Evolutionary conservation across 2,329 filamentous ascomycete species (phyloP).

Genomic region (Pseudogymnoascus sp.): DNA sequence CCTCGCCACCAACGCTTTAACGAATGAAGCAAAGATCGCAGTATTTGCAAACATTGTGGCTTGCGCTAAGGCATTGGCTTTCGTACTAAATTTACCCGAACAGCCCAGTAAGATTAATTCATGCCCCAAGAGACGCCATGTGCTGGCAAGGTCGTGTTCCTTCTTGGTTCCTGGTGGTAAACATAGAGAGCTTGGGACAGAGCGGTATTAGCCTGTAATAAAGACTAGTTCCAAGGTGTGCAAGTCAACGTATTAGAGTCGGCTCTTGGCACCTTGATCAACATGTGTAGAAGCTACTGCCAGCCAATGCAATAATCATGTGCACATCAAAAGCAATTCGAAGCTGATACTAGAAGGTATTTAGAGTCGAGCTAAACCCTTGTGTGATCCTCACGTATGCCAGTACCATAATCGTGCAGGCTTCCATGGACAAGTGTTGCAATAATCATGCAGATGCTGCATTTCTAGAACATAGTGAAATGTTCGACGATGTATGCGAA

Average conservation of each 20-base stretch:
- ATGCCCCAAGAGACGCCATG: neutral
- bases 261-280: neutral
- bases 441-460: neutral
- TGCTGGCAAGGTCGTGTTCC: neutral
- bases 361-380: neutral
- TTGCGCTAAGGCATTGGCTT: neutral
- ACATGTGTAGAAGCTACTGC: neutral
- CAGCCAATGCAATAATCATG: conserved; percentile 1
- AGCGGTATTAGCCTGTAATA: neutral
- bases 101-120: neutral
- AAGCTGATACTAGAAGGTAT: neutral
- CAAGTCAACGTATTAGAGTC: neutral
- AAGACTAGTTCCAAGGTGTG: neutral
- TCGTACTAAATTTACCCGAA: neutral
- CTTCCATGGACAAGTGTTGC: neutral
- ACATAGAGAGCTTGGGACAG: neutral
- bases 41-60: neutral
- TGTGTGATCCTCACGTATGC: neutral
- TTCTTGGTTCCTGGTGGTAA: neutral
- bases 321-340: neutral
- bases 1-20: neutral
- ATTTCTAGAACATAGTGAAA: neutral
- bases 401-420: neutral
- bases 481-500: neutral
- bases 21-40: neutral